Evolutionary conservation across 225 moss, liverwort and hornwort genomes (phyloP), one percentile per base, ranked within the genome.

Genomic region (Polytrichum formosum): DNA sequence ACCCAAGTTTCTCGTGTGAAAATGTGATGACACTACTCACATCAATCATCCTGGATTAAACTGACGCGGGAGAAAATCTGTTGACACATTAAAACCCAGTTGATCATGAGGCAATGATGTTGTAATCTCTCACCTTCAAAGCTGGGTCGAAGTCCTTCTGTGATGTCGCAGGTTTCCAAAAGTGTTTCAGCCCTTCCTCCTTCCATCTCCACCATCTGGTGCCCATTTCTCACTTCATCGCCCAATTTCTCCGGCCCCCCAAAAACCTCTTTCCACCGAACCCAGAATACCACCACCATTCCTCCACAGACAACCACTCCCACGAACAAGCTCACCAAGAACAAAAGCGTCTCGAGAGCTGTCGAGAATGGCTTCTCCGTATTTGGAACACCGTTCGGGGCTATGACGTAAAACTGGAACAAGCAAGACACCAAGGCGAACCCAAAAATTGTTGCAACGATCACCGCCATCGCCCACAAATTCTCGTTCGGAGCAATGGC

Each of bases 221-320:
- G 58, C 20, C 58, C 58, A 23, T 58, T 58, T 23, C 13, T 25
- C 25, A 4, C 28, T 37, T 37, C 37, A 13, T 37, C 37, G 13
- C 37, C 37, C 46, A 16, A 46, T 46, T 46, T 16, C 46, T 46
- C 46, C 46, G 46, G 46, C 0, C 46, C 46, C 46, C 0, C 0
- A 35, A 46, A 46, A 46, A 13, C 46, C 46, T 46, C 46, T 9
- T 9, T 9, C 6, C 53, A 72, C 22, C 55, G 63, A 26, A 79
- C 67, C 89, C 89, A 86, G 26, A 75, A 30, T 2, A 75, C 27
- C 37, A 89, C 72, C 2, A 89, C 79, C 19, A 66, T 26, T 19
- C 81, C 89, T 72, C 86, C 89, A 16, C 79, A 86, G 29, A 81
- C 19, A 10, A 81, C 63, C 20, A 89, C 79, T 1, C 86, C 89